Evolutionary conservation across 345 rosid genomes (phyloP), one percentile per base, ranked within the genome.

Genomic region (Populus alba): DNA sequence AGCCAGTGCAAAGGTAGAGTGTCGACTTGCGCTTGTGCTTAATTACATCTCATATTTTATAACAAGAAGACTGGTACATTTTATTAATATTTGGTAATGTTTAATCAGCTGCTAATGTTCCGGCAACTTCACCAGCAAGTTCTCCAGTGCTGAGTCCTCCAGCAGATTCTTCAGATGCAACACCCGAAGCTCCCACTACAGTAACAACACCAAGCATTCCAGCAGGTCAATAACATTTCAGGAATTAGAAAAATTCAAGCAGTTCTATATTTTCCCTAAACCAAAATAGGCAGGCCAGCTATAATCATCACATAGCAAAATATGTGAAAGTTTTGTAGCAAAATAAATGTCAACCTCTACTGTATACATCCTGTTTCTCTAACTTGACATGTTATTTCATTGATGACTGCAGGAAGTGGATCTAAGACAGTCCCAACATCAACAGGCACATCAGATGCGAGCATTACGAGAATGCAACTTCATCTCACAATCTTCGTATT

Each of bases 381-480:
- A 53, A 2, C 13, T 10, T 75, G 25, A 20, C 23, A 74, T 68
- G 27, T 38, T 37, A 35, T 45, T 47, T 71, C 2, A 7, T 31
- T 29, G 31, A 29, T 69, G 70, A 68, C 47, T 78, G 72, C 76
- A 84, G 85, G 84, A 73, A 76, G 79, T 27, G 88, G 84, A 35
- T 87, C 88, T 20, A 85, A 83, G 77, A 81, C 86, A 59, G 76
- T 45, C 25, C 83, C 89, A 31, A 77, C 84, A 45, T 39, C 78
- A 13, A 68, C 33, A 23, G 80, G 76, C 68, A 72, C 83, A 10
- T 81, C 83, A 41, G 74, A 51, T 33, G 83, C 80, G 16, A 81
- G 70, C 70, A 23, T 18, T 17, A 43, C 29, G 8, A 75, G 27
- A 65, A 65, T 35, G 49, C 76, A 81, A 69, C 66, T 67, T 57